These are phyloP conservation scores for Metschnikowia proteae DNA, from an alignment of 805 yeast genomes.

Conservation along the genomic window DNA sequence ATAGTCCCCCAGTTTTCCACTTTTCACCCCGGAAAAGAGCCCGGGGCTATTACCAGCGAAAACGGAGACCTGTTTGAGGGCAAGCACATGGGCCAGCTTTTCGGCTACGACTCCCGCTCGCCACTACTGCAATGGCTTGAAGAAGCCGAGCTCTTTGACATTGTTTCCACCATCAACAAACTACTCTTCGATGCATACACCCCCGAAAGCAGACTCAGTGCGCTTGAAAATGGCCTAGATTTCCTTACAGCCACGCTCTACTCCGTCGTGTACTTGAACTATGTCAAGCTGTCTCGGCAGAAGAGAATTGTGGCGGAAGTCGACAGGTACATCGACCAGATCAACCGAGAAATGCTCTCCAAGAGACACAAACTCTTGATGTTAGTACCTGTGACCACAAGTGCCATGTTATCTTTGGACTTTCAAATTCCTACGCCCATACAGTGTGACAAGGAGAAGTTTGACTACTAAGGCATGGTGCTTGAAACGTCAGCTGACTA, in stretches of 20 bases:
- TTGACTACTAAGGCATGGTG: too few species aligned
- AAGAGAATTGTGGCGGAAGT: slow-evolving; percentile 33
- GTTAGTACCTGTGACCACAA: slow-evolving; percentile 48
- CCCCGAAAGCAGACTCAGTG: slow-evolving; percentile 24
- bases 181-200: slow-evolving; percentile 37
- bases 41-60: slow-evolving; percentile 46
- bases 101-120: slow-evolving; percentile 51
- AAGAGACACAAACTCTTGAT: slow-evolving; percentile 23
- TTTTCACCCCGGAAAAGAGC: slow-evolving; percentile 56
- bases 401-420: slow-evolving; percentile 58
- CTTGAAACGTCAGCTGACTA: too few species aligned
- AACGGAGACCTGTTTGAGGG: not conserved
- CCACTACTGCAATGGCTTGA: slow-evolving; percentile 31
- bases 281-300: slow-evolving; percentile 19
- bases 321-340: slow-evolving; percentile 35
- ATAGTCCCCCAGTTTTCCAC: slow-evolving; percentile 54
- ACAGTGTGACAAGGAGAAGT: not conserved
- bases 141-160: slow-evolving; percentile 34
- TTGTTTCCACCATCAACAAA: slow-evolving; percentile 45
- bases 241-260: slow-evolving; percentile 37
- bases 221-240: slow-evolving; percentile 40
- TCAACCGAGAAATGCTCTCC: slow-evolving; percentile 19
- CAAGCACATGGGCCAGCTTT: slow-evolving; percentile 27
- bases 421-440: slow-evolving; percentile 43
- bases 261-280: slow-evolving; percentile 19